Percentiles rank a stretch among this genome's conserved stretches.
These are phyloP conservation scores for Alternaria burnsii DNA, from an alignment of 2,329 filamentous ascomycete species.

Conservation along the genomic window DNA sequence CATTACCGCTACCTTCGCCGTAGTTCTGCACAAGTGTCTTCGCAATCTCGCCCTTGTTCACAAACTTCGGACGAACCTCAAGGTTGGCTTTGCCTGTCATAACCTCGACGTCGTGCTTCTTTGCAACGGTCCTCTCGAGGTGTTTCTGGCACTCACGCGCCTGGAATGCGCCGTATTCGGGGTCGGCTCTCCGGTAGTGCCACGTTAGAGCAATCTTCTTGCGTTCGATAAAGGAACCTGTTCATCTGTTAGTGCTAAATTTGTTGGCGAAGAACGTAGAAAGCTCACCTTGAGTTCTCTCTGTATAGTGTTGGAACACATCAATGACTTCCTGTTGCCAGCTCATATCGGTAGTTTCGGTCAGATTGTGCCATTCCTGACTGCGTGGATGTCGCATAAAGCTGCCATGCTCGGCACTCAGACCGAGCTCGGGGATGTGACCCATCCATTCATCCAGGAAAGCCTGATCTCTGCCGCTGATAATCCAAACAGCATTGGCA, in stretches of 20 bases:
- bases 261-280: no score
- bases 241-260: constrained; percentile 20
- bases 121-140: constrained; percentile 77
- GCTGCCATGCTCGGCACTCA: constrained; percentile 95
- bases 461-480: constrained; percentile 90
- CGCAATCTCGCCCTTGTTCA: constrained; percentile 97
- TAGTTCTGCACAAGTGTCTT: constrained; percentile 83
- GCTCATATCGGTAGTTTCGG: constrained; percentile 85
- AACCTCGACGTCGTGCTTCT: constrained; percentile 89
- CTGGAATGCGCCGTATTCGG: constrained; percentile 82
- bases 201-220: constrained; percentile 95
- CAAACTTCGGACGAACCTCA: constrained; percentile 93
- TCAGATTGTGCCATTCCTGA: constrained; percentile 86
- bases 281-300: constrained; percentile 77
- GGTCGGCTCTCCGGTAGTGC: constrained; percentile 94
- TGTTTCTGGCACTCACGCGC: constrained; percentile 82
- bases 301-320: constrained; percentile 87
- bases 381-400: constrained; percentile 85
- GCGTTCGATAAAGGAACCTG: constrained; percentile 89
- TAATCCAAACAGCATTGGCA: constrained; percentile 95
- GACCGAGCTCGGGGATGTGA: constrained; percentile 87
- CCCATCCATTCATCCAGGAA: constrained; percentile 92
- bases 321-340: constrained; percentile 89
- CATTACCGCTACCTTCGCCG: constrained; percentile 62
- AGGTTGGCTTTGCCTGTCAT: constrained; percentile 98